These are phyloP conservation scores for Aspergillus pseudotamarii DNA, from an alignment of 2,329 filamentous ascomycete genomes.

Conservation along the genomic window DNA sequence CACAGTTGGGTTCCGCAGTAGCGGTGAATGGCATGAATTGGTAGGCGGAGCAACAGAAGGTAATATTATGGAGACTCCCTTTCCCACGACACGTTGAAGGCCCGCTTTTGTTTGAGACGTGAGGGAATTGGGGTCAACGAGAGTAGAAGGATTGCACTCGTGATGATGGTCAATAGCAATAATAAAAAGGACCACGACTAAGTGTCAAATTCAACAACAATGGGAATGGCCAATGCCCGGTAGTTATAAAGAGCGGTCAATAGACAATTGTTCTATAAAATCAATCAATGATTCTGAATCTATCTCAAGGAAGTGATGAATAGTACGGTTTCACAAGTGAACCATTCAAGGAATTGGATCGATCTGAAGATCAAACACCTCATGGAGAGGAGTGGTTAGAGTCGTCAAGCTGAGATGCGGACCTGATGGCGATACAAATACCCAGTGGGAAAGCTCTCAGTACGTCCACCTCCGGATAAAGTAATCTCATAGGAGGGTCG, in stretches of 20 bases:
- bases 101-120: background rate
- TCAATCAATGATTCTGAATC: background rate
- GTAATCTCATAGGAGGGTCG: background rate
- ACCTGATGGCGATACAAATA: conserved; percentile 3
- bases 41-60: conserved; percentile 11
- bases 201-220: background rate
- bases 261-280: conserved; percentile 5
- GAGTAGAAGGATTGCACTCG: background rate
- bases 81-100: background rate
- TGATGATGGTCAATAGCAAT: background rate
- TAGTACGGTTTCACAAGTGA: background rate
- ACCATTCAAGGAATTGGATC: background rate
- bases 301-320: background rate
- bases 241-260: conserved; percentile 2
- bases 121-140: background rate
- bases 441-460: background rate
- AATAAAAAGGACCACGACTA: background rate
- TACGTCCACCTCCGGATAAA: background rate
- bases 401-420: background rate
- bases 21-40: conserved; percentile 9
- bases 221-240: background rate
- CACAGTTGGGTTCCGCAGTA: conserved; percentile 3
- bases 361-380: background rate
- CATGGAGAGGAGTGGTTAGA: background rate
- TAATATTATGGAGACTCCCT: conserved; percentile 7